These are phyloP conservation scores for Exobasidium rhododendri DNA, from an alignment of 1,284 basidiomycete species.

Conservation along the genomic window DNA sequence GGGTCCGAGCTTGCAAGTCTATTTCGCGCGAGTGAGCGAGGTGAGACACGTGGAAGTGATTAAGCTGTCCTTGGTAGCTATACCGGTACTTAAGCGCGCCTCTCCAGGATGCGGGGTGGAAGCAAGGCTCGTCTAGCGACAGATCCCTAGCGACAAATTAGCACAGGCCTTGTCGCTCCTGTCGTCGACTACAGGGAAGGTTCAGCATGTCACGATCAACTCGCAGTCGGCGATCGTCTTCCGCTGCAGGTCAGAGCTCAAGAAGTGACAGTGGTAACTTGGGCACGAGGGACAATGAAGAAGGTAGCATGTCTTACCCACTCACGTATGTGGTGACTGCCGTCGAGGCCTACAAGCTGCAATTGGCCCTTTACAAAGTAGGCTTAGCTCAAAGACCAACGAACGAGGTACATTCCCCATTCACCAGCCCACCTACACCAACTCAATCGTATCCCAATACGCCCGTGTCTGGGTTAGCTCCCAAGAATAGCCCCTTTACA, in stretches of 20 bases:
- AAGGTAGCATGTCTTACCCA: background rate
- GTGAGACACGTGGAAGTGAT: too few relatives aligned
- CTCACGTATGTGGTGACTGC: slow-evolving; percentile 9
- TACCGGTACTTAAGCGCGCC: too few relatives aligned
- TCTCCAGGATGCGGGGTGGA: too few relatives aligned
- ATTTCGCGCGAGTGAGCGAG: too few relatives aligned
- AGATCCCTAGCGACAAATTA: too few relatives aligned
- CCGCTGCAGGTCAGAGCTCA: background rate
- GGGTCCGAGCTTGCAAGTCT: too few relatives aligned
- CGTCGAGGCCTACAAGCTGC: slow-evolving; percentile 4
- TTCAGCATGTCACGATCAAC: background rate
- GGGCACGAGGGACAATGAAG: background rate
- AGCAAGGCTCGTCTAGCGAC: too few relatives aligned
- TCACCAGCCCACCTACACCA: slow-evolving; percentile 7
- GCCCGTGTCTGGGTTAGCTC: background rate
- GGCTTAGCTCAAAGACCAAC: slow-evolving; percentile 5
- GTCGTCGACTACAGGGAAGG: too few relatives aligned
- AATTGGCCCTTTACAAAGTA: background rate
- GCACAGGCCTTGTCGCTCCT: too few relatives aligned
- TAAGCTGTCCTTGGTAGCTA: too few relatives aligned
- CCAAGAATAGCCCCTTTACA: background rate
- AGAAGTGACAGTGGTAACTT: background rate
- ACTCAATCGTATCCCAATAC: slow-evolving; percentile 4
- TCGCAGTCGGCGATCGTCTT: background rate
- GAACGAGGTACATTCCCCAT: background rate